phyloP scores from a whole-genome alignment of 768 basidiomycete species.

The Austroboletus festivus region DNA sequence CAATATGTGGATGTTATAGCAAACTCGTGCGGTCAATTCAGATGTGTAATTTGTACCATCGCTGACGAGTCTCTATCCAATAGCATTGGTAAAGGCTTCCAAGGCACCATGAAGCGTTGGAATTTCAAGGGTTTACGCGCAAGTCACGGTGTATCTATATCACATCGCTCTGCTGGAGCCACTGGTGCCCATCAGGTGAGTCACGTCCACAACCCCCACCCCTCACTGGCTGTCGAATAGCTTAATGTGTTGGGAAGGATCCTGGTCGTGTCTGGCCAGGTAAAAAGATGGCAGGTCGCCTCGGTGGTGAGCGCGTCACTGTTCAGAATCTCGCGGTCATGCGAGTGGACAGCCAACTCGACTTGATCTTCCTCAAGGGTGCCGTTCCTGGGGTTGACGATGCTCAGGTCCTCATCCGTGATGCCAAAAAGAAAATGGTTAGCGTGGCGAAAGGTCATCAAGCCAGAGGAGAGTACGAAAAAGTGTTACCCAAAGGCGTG shows the following conservation, averaged over 20 bases:
- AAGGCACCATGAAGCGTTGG: conserved; percentile 96
- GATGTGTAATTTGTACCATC: neutral
- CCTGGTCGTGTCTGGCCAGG: conserved; percentile 96
- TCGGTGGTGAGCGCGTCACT: conserved; percentile 82
- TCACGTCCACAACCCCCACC: conserved; percentile 3
- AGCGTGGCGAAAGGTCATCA: conserved; percentile 60
- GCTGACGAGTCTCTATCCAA: conserved; percentile 8
- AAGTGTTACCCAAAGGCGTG: conserved; percentile 79
- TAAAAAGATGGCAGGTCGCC: conserved; percentile 96
- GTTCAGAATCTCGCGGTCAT: conserved; percentile 86
- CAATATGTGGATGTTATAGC: conserved; percentile 92
- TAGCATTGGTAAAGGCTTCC: conserved; percentile 96
- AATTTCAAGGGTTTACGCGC: conserved; percentile 88
- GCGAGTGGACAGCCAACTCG: conserved; percentile 80
- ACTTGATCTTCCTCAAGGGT: conserved; percentile 91
- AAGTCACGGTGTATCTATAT: conserved; percentile 93
- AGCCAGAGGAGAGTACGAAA: conserved; percentile 68
- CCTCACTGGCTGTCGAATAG: neutral
- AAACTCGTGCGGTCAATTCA: conserved; percentile 63
- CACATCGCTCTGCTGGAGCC: conserved; percentile 90
- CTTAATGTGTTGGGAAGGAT: conserved; percentile 51
- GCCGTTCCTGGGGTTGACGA: conserved; percentile 88
- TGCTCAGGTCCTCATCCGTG: conserved; percentile 78
- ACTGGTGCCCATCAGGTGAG: conserved; percentile 92
- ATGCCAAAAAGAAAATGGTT: conserved; percentile 87